These are phyloP conservation scores for Actinidia arguta DNA, from an alignment of 179 eudicot species.

Conservation along the genomic window DNA sequence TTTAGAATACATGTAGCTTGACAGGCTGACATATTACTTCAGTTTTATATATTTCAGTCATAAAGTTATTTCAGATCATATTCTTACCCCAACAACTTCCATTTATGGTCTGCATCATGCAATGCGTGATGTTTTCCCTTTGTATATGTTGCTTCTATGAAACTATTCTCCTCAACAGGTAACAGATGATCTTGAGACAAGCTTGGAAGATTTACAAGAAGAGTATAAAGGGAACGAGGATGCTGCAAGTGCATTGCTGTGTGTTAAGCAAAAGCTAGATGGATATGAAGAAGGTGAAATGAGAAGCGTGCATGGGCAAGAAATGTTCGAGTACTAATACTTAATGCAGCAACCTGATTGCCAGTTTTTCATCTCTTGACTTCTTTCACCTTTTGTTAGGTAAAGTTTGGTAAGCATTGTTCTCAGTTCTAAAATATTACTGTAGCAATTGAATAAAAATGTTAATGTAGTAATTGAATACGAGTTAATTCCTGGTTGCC, in stretches of 20 bases:
- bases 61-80: background rate
- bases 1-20: background rate
- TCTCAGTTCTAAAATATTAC: background rate
- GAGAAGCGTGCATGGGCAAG: slow-evolving; percentile 98
- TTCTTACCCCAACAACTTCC: background rate
- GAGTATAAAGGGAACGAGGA: slow-evolving; percentile 95
- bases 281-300: slow-evolving; percentile 99
- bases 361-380: background rate
- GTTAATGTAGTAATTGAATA: background rate
- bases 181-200: slow-evolving; percentile 72
- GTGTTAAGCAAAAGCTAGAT: slow-evolving; percentile 97
- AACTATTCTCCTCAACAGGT: slow-evolving; percentile 50
- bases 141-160: slow-evolving; percentile 5
- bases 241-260: slow-evolving; percentile 97
- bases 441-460: too few species aligned
- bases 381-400: background rate
- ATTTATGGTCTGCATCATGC: background rate
- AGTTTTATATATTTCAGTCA: background rate
- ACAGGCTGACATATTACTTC: background rate
- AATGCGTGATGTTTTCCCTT: background rate
- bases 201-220: slow-evolving; percentile 83
- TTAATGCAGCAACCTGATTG: background rate
- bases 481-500: background rate
- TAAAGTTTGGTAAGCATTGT: background rate
- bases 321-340: slow-evolving; percentile 28